Conservation (phyloP, 164 flowering plant genomes). For the Taxillus chinensis region DNA sequence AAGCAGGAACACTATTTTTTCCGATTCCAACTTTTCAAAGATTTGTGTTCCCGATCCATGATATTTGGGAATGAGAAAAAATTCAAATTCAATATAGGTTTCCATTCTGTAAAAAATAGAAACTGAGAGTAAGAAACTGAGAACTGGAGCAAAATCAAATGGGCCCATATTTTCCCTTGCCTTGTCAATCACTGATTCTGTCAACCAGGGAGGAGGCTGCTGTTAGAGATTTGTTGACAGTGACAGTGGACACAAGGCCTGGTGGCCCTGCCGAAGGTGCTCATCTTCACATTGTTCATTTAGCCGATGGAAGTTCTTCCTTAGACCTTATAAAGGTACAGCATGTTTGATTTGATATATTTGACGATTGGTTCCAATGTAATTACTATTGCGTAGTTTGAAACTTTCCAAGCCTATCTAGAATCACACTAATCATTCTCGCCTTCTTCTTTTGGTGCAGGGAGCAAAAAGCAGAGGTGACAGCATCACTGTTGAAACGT, state of each 20-base stretch:
- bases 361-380: background rate
- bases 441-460: constrained; percentile 22
- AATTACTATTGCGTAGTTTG: background rate
- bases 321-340: constrained; percentile 72
- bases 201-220: constrained; percentile 88
- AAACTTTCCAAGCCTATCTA: too few species aligned
- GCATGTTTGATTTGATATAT: background rate
- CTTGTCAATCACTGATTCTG: background rate
- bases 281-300: constrained; percentile 94
- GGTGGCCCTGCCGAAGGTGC: constrained; percentile 83
- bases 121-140: too few species aligned
- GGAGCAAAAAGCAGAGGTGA: constrained; percentile 70
- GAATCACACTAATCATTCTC: too few species aligned
- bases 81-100: too few species aligned
- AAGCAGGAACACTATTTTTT: too few species aligned
- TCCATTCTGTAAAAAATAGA: too few species aligned
- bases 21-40: too few species aligned
- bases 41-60: too few species aligned
- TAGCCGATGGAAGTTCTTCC: constrained; percentile 80
- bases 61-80: too few species aligned
- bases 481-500: constrained; percentile 86
- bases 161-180: background rate
- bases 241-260: constrained; percentile 51
- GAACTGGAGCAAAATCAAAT: too few species aligned
- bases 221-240: constrained; percentile 55